Evolutionary conservation across 2,329 filamentous ascomycete genomes (phyloP).

Genomic region (Diaporthe sp.): DNA sequence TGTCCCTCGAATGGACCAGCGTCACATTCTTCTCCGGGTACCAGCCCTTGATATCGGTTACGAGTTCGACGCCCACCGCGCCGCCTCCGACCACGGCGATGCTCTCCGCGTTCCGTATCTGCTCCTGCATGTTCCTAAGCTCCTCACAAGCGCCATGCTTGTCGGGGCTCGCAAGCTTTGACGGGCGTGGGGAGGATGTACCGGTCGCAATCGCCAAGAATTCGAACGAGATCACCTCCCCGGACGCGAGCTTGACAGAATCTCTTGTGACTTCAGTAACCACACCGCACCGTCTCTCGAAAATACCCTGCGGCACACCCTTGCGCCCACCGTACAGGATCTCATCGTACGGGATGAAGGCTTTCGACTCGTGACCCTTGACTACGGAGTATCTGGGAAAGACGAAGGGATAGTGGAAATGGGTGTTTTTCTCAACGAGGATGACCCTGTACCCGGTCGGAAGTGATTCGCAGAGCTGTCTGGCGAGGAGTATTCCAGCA

Average conservation of each 20-base stretch:
- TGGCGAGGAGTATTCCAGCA: constrained; percentile 63
- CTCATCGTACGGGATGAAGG: constrained; percentile 70
- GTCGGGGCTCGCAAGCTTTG: constrained; percentile 58
- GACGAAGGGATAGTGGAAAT: constrained; percentile 73
- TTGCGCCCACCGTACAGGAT: constrained; percentile 49
- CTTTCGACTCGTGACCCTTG: constrained; percentile 68
- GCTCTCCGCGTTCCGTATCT: constrained; percentile 56
- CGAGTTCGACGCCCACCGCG: constrained; percentile 73
- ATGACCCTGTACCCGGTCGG: constrained; percentile 65
- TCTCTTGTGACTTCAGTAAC: constrained; percentile 55
- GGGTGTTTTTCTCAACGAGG: constrained; percentile 70
- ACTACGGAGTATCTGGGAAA: constrained; percentile 71
- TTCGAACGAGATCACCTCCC: constrained; percentile 63
- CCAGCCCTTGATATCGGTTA: constrained; percentile 68
- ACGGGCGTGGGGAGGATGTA: constrained; percentile 60
- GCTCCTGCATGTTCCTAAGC: constrained; percentile 60
- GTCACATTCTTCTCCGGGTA: constrained; percentile 70
- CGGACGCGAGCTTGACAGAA: constrained; percentile 56
- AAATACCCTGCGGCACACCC: constrained; percentile 46
- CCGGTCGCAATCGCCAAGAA: constrained; percentile 72
- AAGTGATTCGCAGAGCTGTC: constrained; percentile 62
- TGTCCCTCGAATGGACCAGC: constrained; percentile 69
- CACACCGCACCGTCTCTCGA: constrained; percentile 45
- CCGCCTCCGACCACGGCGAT: constrained; percentile 70
- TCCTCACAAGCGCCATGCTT: constrained; percentile 58